Evolutionary conservation across 164 flowering plant species (phyloP).

Genomic region (Vitis rupestris): DNA sequence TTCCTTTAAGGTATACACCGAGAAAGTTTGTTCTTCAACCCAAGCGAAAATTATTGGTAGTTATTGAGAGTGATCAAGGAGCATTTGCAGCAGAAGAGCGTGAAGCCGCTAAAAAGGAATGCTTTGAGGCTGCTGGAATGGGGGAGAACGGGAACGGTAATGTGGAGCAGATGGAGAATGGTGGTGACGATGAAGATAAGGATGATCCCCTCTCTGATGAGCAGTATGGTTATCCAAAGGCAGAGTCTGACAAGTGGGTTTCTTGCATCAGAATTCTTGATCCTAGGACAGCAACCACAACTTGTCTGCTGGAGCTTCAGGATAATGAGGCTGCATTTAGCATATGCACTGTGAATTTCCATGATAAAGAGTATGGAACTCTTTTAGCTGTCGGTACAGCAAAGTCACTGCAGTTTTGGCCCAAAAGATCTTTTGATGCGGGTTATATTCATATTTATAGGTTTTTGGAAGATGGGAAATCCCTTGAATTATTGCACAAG

Average conservation of each 20-base stretch:
- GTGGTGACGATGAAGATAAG: conserved; percentile 79
- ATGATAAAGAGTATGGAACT: conserved; percentile 94
- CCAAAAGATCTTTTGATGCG: conserved; percentile 59
- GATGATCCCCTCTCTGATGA: conserved; percentile 92
- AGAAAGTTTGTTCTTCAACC: conserved; percentile 96
- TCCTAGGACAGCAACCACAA: conserved; percentile 72
- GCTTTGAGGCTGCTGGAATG: conserved; percentile 79
- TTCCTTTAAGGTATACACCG: conserved; percentile 96
- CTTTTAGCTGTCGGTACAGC: conserved; percentile 98
- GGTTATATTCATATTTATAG: conserved; percentile 92
- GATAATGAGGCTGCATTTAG: conserved; percentile 98
- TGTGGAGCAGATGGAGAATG: conserved; percentile 84
- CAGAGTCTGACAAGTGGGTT: conserved; percentile 93
- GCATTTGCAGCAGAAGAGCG: conserved; percentile 94
- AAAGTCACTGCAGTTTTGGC: conserved; percentile 86
- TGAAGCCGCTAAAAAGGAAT: conserved; percentile 89
- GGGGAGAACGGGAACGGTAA: conserved; percentile 83
- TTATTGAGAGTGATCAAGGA: conserved; percentile 98
- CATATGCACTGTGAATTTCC: conserved; percentile 92
- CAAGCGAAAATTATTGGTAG: conserved; percentile 65
- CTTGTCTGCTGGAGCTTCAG: conserved; percentile 95
- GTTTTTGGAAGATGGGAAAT: conserved; percentile 86
- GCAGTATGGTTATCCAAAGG: conserved; percentile 97
- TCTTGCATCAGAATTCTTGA: conserved; percentile 98
- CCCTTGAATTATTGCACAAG: conserved; percentile 93